A percentile compares a stretch with the other conserved stretches of the same genome.
Evolutionary conservation across 768 basidiomycete genomes (phyloP).

Genomic region (Russula foetens): DNA sequence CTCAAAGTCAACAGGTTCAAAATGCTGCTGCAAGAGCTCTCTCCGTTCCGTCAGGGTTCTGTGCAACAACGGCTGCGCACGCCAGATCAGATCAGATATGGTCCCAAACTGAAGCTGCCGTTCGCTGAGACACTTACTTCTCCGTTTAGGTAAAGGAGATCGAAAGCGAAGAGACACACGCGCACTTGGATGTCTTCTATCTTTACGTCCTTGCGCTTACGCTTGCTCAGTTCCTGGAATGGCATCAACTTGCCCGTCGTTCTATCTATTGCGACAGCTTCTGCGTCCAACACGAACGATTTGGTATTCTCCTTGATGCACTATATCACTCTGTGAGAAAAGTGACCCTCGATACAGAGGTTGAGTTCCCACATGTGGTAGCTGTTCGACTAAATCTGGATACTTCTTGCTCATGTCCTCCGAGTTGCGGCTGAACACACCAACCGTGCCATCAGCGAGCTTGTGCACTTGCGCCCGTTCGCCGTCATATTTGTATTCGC

Average conservation of each 20-base stretch:
- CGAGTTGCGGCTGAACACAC: constrained; percentile 95
- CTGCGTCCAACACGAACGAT: constrained; percentile 92
- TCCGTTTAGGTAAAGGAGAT: constrained; percentile 93
- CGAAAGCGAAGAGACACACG: constrained; percentile 95
- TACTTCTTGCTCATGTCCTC: constrained; percentile 99
- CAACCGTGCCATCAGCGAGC: constrained; percentile 71
- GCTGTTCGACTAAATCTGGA: constrained; percentile 92
- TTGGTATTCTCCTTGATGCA: constrained; percentile 76
- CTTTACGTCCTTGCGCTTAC: constrained; percentile 97
- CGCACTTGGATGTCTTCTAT: constrained; percentile 96
- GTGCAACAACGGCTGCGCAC: constrained; percentile 67
- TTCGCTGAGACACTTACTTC: constrained; percentile 53
- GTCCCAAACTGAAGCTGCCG: background rate
- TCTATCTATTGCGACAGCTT: constrained; percentile 93
- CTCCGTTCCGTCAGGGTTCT: constrained; percentile 70
- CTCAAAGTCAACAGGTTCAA: constrained; percentile 76
- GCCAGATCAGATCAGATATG: background rate
- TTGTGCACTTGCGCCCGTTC: constrained; percentile 94
- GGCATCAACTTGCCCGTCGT: constrained; percentile 83
- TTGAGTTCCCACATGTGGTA: constrained; percentile 56
- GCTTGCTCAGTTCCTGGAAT: constrained; percentile 91
- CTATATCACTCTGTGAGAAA: constrained; percentile 33
- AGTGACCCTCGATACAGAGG: background rate
- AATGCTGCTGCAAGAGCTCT: constrained; percentile 67
- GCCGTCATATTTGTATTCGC: constrained; percentile 99